phyloP scores from a whole-genome alignment of 202 grass and related monocot genomes.

The Zizania palustris region DNA sequence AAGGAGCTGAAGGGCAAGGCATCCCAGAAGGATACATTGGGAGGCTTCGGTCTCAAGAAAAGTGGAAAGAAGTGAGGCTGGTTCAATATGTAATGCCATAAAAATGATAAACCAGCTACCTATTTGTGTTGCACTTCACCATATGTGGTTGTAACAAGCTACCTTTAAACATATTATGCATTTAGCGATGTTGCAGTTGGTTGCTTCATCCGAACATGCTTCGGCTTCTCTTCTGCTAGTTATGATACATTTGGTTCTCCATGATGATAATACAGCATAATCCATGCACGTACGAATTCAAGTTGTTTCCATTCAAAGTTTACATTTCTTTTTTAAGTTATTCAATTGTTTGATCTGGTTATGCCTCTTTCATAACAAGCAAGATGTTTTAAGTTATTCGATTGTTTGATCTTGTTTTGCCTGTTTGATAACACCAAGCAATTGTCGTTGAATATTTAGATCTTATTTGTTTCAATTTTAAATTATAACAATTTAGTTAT shows the following conservation, averaged over 20 bases:
- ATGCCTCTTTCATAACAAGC: neutral
- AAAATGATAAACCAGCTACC: constrained; percentile 33
- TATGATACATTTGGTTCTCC: constrained; percentile 19
- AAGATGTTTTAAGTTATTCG: too few relatives aligned
- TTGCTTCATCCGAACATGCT: constrained; percentile 40
- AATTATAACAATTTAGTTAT: too few relatives aligned
- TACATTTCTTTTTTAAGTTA: neutral
- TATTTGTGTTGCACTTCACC: constrained; percentile 25
- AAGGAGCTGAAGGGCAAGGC: constrained; percentile 93
- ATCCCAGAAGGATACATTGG: constrained; percentile 74
- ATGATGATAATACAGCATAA: constrained; percentile 28
- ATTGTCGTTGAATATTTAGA: too few relatives aligned
- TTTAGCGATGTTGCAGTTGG: constrained; percentile 28
- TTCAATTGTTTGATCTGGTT: neutral
- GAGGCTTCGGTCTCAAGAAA: constrained; percentile 94
- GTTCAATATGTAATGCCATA: neutral
- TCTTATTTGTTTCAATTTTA: too few relatives aligned
- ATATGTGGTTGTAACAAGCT: constrained; percentile 37
- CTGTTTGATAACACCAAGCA: too few relatives aligned
- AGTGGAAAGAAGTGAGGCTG: constrained; percentile 85
- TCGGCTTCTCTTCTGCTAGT: constrained; percentile 25
- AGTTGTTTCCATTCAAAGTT: neutral
- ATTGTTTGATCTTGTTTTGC: too few relatives aligned
- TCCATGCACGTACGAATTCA: neutral
- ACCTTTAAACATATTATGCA: constrained; percentile 24